These are phyloP conservation scores for Peronospora farinosa DNA, from an alignment of 352 stramenopile species.

Conservation along the genomic window DNA sequence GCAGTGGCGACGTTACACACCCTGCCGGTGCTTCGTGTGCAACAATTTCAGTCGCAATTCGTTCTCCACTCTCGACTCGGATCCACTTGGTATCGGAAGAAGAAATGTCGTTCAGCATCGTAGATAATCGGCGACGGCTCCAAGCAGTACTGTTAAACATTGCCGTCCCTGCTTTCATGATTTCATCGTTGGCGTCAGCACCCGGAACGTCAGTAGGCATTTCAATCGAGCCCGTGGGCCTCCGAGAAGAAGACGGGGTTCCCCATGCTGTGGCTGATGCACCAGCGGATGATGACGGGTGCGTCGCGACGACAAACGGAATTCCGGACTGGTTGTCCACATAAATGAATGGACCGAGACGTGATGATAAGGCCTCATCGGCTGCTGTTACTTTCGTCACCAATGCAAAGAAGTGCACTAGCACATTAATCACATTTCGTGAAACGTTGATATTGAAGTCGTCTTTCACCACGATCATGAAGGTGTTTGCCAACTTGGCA, in stretches of 20 bases:
- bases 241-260: slow-evolving; percentile 22
- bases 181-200: slow-evolving; percentile 36
- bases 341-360: slow-evolving; percentile 78
- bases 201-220: slow-evolving; percentile 47
- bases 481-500: slow-evolving; percentile 51
- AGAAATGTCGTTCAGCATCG: slow-evolving; percentile 72
- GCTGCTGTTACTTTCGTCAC: slow-evolving; percentile 55
- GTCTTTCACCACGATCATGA: slow-evolving; percentile 72
- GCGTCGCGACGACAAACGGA: slow-evolving; percentile 68
- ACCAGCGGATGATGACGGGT: slow-evolving; percentile 30
- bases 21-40: slow-evolving; percentile 78
- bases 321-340: slow-evolving; percentile 85
- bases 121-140: slow-evolving; percentile 60
- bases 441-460: slow-evolving; percentile 80
- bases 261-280: slow-evolving; percentile 6
- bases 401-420: slow-evolving; percentile 69
- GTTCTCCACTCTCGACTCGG: slow-evolving; percentile 53
- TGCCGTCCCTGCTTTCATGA: slow-evolving; percentile 35
- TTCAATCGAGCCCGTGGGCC: slow-evolving; percentile 40
- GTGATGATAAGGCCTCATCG: slow-evolving; percentile 36
- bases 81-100: slow-evolving; percentile 65
- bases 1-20: slow-evolving; percentile 67
- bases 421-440: slow-evolving; percentile 75
- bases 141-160: slow-evolving; percentile 51
- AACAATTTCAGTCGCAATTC: slow-evolving; percentile 69